Evolutionary conservation across 768 basidiomycete genomes (phyloP), one percentile per base, ranked within the genome.

Genomic region (Termitomyces bulborhizus): DNA sequence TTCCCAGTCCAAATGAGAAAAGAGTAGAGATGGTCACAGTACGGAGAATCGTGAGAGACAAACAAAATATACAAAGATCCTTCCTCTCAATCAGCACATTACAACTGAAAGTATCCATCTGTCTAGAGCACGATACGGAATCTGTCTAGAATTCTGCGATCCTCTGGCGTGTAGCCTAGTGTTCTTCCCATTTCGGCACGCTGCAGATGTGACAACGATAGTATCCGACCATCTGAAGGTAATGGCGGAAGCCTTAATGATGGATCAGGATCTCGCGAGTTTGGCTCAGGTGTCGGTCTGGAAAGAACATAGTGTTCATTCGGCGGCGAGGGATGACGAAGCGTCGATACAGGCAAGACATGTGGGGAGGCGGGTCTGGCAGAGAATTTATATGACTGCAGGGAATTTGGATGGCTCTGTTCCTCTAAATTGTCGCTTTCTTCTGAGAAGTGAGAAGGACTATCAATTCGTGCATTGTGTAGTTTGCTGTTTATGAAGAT

Each of bases 401-500:
- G 46, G 37, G 53, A 52, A 55, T 62, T 63, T 11, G 55, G 47
- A 31, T 64, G 57, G 50, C 51, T 52, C 36, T 63, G 57, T 47
- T 72, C 73, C 18, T 77, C 73, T 41, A 71, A 63, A 3, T 66
- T 60, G 48, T 78, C 76, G 56, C 70, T 70, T 29, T 79, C 78
- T 55, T 79, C 78, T 29, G 76, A 76, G 48, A 73, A 71, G 42
- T 76, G 73, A 6, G 76, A 72, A 59, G 69, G 71, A 4, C 76
- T 72, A 59, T 80, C 78, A 31, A 69, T 65, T 53, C 73, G 68
- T 24, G 69, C 58, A 60, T 69, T 70, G 27, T 74, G 65, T 34
- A 78, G 68, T 69, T 88, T 88, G 64, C 83, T 86, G 57, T 86
- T 88, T 42, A 81, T 73, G 64, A 87, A 90, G n/a, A 90, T 71